Evolutionary conservation across 768 basidiomycete species (phyloP), one percentile per base, ranked within the genome.

Genomic region (Lenzites betulinus): DNA sequence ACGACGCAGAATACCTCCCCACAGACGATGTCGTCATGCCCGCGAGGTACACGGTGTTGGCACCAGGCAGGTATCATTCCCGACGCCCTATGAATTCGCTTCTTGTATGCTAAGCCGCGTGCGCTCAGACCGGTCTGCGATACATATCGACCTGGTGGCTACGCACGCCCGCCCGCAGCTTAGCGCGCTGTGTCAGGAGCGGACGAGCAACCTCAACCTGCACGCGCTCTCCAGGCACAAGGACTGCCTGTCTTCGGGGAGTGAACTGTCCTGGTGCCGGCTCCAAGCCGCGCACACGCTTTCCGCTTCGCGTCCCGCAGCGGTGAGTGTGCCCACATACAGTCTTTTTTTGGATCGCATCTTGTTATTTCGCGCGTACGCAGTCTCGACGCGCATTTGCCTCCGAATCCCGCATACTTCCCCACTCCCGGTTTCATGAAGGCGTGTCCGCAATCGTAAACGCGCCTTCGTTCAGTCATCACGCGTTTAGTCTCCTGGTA

Each of bases 1-100:
- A 60, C n/a, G n/a, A n/a, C n/a, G n/a, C n/a, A 26, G 43, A 50
- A 39, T 54, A 50, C 47, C 53, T 36, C 8, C 59, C 59, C 26
- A 25, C 46, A n/a, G 35, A 30, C 41, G 52, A 46, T 5, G 35
- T 60, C 28, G 48, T 60, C 12, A 22, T 60, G 52, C 59, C 59
- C 47, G 59, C 52, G n/a, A 33, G 35, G 26, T 60, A 60, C 52
- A 49, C 48, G 4, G 39, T 60, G 13, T 16, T 60, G 20, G 38
- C 46, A 13, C 23, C 59, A 60, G 59, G 59, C 47, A 54, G 22
- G 59, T 35, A 18, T 2, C 38, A 12, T 26, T 33, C 25, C n/a
- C n/a, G n/a, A n/a, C n/a, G n/a, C n/a, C n/a, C n/a, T n/a, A n/a
- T n/a, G n/a, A n/a, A n/a, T 23, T 35, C 7, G 53, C 38, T n/a